These are phyloP conservation scores for Eucalyptus decipiens DNA, from an alignment of 345 rosid genomes.

Conservation along the genomic window DNA sequence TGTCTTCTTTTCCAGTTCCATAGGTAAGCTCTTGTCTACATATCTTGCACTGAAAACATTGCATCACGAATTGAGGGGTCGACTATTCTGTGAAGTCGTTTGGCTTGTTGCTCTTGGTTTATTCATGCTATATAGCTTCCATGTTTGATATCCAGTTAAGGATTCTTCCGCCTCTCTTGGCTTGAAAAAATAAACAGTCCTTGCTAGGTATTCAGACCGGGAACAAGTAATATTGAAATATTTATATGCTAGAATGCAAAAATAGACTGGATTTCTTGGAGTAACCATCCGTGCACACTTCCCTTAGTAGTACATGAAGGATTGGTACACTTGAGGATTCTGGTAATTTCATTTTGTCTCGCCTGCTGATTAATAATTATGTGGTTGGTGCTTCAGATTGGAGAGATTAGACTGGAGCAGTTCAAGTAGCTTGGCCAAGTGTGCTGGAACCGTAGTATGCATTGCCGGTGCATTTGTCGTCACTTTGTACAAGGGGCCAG, in stretches of 20 bases:
- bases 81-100: neutral
- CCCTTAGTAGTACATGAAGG: neutral
- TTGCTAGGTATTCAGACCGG: neutral
- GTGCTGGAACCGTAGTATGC: constrained; percentile 22
- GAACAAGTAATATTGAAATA: neutral
- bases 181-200: neutral
- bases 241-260: neutral
- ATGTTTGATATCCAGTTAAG: neutral
- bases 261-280: neutral
- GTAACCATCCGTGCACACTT: neutral
- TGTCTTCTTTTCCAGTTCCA: neutral
- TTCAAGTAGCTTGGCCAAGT: constrained; percentile 19
- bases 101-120: neutral
- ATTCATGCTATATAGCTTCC: neutral
- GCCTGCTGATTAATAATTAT: neutral
- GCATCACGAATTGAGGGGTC: neutral
- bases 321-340: neutral
- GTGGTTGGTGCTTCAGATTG: constrained; percentile 19
- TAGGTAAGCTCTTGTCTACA: neutral
- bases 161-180: neutral
- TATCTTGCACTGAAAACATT: neutral
- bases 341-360: neutral
- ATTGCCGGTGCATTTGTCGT: constrained; percentile 30
- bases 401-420: constrained; percentile 22
- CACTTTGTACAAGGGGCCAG: constrained; percentile 33